Percentiles rank a stretch among this genome's conserved stretches.
These are phyloP conservation scores for Cairneyella variabilis DNA, from an alignment of 495 filamentous ascomycete species.

Conservation along the genomic window DNA sequence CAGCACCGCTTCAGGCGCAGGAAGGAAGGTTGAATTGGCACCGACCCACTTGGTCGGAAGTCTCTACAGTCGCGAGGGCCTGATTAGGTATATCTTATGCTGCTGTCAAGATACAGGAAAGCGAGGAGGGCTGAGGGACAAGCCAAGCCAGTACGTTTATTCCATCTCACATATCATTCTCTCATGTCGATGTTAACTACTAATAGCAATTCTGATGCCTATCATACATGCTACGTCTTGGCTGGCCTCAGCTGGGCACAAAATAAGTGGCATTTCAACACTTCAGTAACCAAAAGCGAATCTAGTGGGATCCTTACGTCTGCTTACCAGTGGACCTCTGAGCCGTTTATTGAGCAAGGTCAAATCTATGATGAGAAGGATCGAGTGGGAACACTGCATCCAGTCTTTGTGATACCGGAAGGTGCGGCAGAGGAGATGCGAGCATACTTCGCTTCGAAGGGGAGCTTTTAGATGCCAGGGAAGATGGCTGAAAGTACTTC, in stretches of 20 bases:
- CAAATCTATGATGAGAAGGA: conserved; percentile 50
- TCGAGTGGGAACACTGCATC: conserved; percentile 61
- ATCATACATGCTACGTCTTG: conserved; percentile 89
- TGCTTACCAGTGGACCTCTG: conserved; percentile 22
- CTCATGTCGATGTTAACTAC: neutral
- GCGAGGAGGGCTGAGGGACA: conserved; percentile 84
- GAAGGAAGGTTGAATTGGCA: neutral
- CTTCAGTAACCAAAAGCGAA: conserved; percentile 28
- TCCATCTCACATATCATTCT: neutral
- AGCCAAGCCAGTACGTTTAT: conserved; percentile 74
- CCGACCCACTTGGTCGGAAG: conserved; percentile 14
- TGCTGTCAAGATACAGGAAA: conserved; percentile 72
- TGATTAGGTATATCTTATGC: conserved; percentile 81
- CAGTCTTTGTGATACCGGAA: conserved; percentile 80
- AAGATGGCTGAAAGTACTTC: neutral
- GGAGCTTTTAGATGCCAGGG: neutral
- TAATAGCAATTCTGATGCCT: conserved; percentile 70
- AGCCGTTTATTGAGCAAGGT: conserved; percentile 34
- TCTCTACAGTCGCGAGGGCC: conserved; percentile 78
- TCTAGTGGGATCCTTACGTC: conserved; percentile 23
- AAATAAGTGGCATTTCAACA: conserved; percentile 63
- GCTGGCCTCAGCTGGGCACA: conserved; percentile 81
- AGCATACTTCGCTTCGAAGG: conserved; percentile 57
- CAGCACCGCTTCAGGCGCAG: too few species aligned
- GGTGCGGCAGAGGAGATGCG: conserved; percentile 59